These are phyloP conservation scores for Prunus persica DNA, from an alignment of 306 rosid genomes.

Conservation along the genomic window Prunus_persica_NCBIv2 NC_034015.1:17640501-17641000, in stretches of 20 bases:
- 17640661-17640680: constrained; percentile 20
- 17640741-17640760: constrained; percentile 7
- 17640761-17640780: neutral
- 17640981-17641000: neutral
- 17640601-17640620: constrained; percentile 21
- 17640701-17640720: neutral
- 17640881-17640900: neutral
- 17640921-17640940: neutral
- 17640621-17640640: constrained; percentile 15
- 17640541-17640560: constrained; percentile 19
- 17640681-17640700: constrained; percentile 1
- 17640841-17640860: neutral
- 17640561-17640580: constrained; percentile 29
- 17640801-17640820: neutral
- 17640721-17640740: neutral
- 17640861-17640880: neutral
- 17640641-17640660: constrained; percentile 27
- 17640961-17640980: neutral
- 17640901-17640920: neutral
- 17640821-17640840: neutral
- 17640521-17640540: constrained; percentile 13
- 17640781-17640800: neutral
- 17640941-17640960: neutral
- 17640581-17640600: constrained; percentile 5
- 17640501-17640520: constrained; percentile 21